Conservation (phyloP, 1,284 basidiomycete species). For the Naganishia albida region DNA sequence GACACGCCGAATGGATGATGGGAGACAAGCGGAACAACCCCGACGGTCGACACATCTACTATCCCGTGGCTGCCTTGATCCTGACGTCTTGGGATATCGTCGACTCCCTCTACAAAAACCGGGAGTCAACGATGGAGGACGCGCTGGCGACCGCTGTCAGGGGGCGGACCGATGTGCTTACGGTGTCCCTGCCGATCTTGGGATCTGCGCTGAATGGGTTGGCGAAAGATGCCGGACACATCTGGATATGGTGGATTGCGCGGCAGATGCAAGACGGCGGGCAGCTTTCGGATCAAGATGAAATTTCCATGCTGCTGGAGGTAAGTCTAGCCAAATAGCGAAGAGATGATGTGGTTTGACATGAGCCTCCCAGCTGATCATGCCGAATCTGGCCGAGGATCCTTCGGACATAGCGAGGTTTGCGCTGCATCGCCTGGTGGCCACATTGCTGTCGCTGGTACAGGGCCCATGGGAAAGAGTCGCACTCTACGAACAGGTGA, state of each 20-base stretch:
- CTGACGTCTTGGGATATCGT: constrained; percentile 11
- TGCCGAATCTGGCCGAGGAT: constrained; percentile 28
- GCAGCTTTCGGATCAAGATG: constrained; percentile 1
- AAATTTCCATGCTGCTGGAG: constrained; percentile 28
- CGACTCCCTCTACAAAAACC: neutral
- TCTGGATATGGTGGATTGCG: constrained; percentile 12
- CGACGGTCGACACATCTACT: constrained; percentile 10
- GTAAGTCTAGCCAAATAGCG: neutral
- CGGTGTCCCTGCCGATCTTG: constrained; percentile 25
- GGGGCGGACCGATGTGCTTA: neutral
- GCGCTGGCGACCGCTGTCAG: neutral
- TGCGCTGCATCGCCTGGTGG: constrained; percentile 17
- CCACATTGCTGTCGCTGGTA: constrained; percentile 7
- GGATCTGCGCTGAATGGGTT: constrained; percentile 29
- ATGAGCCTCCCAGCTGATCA: constrained; percentile 14
- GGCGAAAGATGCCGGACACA: constrained; percentile 21
- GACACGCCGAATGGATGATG: constrained; percentile 12
- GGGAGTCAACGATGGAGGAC: neutral
- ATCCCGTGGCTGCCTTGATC: constrained; percentile 12
- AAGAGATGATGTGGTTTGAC: neutral
- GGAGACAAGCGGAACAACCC: neutral
- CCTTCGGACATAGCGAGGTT: constrained; percentile 15
- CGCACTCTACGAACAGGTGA: constrained; percentile 24
- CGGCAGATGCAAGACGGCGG: constrained; percentile 6
- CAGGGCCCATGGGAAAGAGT: neutral